These are phyloP conservation scores for Naematelia aurantialba DNA, from an alignment of 768 basidiomycete species.

Conservation along the genomic window DNA sequence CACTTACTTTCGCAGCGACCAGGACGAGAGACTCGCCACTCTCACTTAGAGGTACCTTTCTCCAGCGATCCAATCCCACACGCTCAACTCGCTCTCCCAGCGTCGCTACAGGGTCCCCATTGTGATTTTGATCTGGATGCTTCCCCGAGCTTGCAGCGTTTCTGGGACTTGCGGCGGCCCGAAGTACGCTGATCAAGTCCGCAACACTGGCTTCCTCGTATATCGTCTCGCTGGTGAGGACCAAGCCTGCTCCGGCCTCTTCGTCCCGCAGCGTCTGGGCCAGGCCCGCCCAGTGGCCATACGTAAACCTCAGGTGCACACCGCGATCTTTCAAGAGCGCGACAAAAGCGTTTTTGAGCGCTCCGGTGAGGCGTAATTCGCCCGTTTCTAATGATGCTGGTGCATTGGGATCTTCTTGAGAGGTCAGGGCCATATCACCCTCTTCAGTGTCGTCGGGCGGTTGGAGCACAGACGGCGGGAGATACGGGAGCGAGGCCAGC, in stretches of 20 bases:
- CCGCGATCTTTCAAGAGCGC: conserved; percentile 58
- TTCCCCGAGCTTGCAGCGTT: no score
- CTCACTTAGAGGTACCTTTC: conserved; percentile 1
- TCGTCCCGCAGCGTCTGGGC: conserved; percentile 49
- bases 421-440: neutral
- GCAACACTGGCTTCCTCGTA: conserved; percentile 67
- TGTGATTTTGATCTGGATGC: no score
- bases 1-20: conserved; percentile 54
- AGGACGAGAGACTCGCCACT: conserved; percentile 51
- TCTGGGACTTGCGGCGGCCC: no score
- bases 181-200: conserved; percentile 52
- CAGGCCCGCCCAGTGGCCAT: conserved; percentile 68
- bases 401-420: conserved; percentile 36
- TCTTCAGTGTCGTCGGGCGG: conserved; percentile 32
- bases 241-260: conserved; percentile 46
- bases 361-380: conserved; percentile 64
- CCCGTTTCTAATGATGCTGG: conserved; percentile 52
- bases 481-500: conserved; percentile 40
- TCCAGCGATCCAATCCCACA: conserved; percentile 1
- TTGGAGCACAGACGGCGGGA: conserved; percentile 27
- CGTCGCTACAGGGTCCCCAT: neutral
- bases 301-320: conserved; percentile 68
- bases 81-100: neutral
- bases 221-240: conserved; percentile 90
- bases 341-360: conserved; percentile 64